Evolutionary conservation across 306 rosid species (phyloP).

Genomic region (Cucurbita moschata): DNA sequence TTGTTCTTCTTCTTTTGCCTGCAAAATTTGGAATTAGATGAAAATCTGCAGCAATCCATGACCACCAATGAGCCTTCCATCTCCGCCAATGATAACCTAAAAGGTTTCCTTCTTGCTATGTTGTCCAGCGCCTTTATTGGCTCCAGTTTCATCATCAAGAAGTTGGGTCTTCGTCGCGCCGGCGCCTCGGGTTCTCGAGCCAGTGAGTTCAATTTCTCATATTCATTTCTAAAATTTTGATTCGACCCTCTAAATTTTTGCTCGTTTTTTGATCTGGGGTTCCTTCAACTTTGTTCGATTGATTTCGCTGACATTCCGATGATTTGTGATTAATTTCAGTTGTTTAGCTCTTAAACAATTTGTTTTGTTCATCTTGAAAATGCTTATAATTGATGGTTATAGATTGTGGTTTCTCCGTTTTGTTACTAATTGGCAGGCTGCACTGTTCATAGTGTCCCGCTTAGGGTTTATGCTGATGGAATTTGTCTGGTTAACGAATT

Average conservation of each 20-base stretch:
- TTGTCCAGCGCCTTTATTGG: conserved; percentile 77
- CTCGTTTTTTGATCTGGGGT: neutral
- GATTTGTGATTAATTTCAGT: neutral
- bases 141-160: conserved; percentile 78
- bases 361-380: neutral
- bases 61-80: conserved; percentile 8
- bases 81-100: conserved; percentile 28
- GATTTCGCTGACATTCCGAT: neutral
- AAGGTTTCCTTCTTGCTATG: conserved; percentile 53
- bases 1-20: neutral
- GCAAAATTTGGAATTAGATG: neutral
- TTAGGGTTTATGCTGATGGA: neutral
- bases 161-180: conserved; percentile 70
- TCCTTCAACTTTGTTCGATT: neutral
- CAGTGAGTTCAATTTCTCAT: conserved; percentile 13
- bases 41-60: conserved; percentile 11
- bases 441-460: neutral
- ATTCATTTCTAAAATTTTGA: neutral
- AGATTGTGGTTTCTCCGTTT: neutral
- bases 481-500: conserved; percentile 2
- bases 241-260: neutral
- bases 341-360: neutral
- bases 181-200: conserved; percentile 46
- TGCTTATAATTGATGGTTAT: neutral
- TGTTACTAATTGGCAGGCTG: neutral